Evolutionary conservation across 208 protist species (phyloP).

Genomic region (Angomonas deanei): DNA sequence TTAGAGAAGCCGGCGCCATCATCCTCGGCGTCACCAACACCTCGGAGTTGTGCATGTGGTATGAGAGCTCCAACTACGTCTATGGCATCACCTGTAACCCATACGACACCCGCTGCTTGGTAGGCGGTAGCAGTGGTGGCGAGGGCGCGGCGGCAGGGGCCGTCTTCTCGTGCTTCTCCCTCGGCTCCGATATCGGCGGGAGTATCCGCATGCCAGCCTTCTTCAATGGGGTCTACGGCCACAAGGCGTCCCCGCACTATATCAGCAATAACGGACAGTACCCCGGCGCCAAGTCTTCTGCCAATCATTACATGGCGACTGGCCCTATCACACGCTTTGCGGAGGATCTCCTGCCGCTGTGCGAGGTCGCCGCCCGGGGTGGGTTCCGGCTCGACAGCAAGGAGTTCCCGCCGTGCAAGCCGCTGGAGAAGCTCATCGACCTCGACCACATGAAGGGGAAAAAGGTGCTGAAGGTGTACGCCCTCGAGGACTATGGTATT

Average conservation of each 20-base stretch:
- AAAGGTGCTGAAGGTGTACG: slow-evolving; percentile 49
- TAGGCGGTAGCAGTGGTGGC: slow-evolving; percentile 86
- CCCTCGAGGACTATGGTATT: slow-evolving; percentile 77
- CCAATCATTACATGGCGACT: slow-evolving; percentile 83
- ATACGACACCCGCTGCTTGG: slow-evolving; percentile 77
- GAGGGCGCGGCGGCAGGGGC: slow-evolving; percentile 74
- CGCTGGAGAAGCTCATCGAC: slow-evolving; percentile 43
- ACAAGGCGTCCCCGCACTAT: slow-evolving; percentile 82
- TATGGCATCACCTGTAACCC: slow-evolving; percentile 89
- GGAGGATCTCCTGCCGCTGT: slow-evolving; percentile 79
- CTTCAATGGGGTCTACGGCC: slow-evolving; percentile 88
- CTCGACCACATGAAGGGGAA: slow-evolving; percentile 5
- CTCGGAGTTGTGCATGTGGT: slow-evolving; percentile 87
- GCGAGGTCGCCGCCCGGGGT: slow-evolving; percentile 59
- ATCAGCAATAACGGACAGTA: slow-evolving; percentile 81
- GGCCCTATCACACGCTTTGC: slow-evolving; percentile 80
- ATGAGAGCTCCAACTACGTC: slow-evolving; percentile 84
- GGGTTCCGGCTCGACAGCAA: slow-evolving; percentile 66
- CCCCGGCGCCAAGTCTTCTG: slow-evolving; percentile 53
- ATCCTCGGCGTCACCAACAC: slow-evolving; percentile 90
- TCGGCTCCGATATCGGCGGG: slow-evolving; percentile 88
- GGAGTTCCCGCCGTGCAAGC: slow-evolving; percentile 52
- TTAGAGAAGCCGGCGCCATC: slow-evolving; percentile 82
- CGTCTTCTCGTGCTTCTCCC: slow-evolving; percentile 71
- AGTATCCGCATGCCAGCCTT: slow-evolving; percentile 89